These are phyloP conservation scores for Groenewaldozyma auringiensis DNA, from an alignment of 1,139 yeast genomes.

Conservation along the genomic window DNA sequence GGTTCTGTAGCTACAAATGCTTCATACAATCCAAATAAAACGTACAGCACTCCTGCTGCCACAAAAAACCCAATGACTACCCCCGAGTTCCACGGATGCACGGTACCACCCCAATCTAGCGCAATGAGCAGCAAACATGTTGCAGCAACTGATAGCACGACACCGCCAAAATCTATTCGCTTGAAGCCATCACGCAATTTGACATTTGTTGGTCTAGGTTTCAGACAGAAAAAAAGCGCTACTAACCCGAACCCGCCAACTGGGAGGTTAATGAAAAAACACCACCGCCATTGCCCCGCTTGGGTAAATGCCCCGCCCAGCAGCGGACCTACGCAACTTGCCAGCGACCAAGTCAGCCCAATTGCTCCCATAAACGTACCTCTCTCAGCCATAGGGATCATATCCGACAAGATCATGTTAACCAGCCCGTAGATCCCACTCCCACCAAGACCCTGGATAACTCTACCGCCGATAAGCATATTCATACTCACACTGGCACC, in stretches of 20 bases:
- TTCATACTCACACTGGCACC: constrained; percentile 48
- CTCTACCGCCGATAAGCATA: constrained; percentile 58
- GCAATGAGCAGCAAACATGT: constrained; percentile 41
- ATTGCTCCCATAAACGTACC: constrained; percentile 40
- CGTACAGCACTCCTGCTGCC: constrained; percentile 35
- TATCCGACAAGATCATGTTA: constrained; percentile 48
- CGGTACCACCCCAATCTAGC: constrained; percentile 45
- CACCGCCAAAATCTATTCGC: constrained; percentile 42
- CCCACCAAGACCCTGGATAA: constrained; percentile 60
- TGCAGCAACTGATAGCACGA: constrained; percentile 36
- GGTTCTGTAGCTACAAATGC: constrained; percentile 44
- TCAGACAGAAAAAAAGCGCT: constrained; percentile 34
- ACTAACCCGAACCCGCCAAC: constrained; percentile 50
- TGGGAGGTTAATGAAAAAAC: constrained; percentile 65
- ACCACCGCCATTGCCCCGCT: constrained; percentile 73
- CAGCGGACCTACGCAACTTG: constrained; percentile 59
- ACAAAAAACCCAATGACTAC: constrained; percentile 47
- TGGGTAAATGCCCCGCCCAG: constrained; percentile 59
- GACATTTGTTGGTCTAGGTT: constrained; percentile 30
- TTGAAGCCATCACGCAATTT: constrained; percentile 34
- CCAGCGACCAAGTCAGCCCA: constrained; percentile 48
- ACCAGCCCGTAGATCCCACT: constrained; percentile 58
- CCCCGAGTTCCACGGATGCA: constrained; percentile 44
- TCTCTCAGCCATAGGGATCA: constrained; percentile 49
- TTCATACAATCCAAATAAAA: constrained; percentile 32